Percentiles rank a stretch among this genome's conserved stretches.
Conservation (phyloP, 2,329 filamentous ascomycete species). For the Fonsecaea monophora region DNA sequence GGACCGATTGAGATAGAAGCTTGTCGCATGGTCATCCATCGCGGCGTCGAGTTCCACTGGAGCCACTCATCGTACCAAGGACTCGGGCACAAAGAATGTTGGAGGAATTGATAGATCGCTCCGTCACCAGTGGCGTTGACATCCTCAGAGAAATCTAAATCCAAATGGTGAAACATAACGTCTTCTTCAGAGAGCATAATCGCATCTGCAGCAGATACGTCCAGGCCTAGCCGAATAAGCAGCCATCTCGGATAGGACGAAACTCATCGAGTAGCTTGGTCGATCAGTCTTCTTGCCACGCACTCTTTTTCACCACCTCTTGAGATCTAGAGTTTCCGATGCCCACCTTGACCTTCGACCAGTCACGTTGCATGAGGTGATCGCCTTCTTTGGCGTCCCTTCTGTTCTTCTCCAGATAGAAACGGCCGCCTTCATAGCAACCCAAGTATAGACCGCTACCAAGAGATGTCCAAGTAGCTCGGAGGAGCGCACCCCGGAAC, state of each 20-base stretch:
- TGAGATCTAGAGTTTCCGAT: slow-evolving; percentile 40
- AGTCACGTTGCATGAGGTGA: slow-evolving; percentile 37
- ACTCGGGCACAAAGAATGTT: background rate
- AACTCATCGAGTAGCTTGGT: background rate
- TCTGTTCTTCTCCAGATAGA: slow-evolving; percentile 58
- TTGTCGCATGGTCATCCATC: background rate
- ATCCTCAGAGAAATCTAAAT: background rate
- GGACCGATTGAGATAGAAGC: background rate
- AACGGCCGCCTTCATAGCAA: slow-evolving; percentile 80
- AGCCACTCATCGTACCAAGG: background rate
- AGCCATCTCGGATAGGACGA: background rate
- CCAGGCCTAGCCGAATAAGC: background rate
- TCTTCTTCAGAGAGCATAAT: background rate
- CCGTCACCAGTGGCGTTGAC: background rate
- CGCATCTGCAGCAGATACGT: background rate
- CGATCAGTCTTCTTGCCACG: slow-evolving; percentile 40
- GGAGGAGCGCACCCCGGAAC: slow-evolving; percentile 74
- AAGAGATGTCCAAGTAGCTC: slow-evolving; percentile 80
- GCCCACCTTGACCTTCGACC: slow-evolving; percentile 40
- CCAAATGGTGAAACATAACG: background rate
- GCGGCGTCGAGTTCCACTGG: background rate
- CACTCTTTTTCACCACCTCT: slow-evolving; percentile 40
- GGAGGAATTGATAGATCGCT: background rate
- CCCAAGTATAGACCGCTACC: slow-evolving; percentile 85
- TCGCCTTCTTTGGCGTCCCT: slow-evolving; percentile 37